Evolutionary conservation across 257 asterid genomes (phyloP).

Genomic region (Osmanthus fragrans): DNA sequence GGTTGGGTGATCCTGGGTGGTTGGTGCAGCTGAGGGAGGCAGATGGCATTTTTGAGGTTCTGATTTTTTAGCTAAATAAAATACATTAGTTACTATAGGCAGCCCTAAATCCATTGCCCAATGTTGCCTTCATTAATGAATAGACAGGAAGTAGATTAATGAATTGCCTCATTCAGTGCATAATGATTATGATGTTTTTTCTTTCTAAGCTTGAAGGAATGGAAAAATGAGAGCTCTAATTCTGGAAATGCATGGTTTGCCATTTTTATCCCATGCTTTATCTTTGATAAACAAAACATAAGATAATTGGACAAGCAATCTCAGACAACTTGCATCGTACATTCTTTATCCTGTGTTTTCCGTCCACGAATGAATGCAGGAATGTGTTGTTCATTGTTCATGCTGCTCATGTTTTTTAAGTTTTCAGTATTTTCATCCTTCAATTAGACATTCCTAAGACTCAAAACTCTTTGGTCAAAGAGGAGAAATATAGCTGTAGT

Average conservation of each 20-base stretch:
- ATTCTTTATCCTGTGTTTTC: background rate
- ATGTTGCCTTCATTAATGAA: background rate
- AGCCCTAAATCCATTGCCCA: background rate
- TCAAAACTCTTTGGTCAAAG: slow-evolving; percentile 2
- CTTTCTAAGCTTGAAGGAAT: background rate
- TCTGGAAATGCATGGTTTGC: background rate
- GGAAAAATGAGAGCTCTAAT: background rate
- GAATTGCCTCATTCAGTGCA: background rate
- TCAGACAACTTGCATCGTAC: background rate
- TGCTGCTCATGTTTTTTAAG: background rate
- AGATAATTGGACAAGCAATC: background rate
- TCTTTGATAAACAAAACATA: background rate
- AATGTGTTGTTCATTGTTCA: background rate
- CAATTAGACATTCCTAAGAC: background rate
- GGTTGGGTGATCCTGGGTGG: background rate
- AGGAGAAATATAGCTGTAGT: background rate
- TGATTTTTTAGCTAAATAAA: background rate
- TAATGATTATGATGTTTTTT: background rate
- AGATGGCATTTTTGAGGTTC: background rate
- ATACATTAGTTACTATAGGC: background rate
- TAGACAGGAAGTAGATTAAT: background rate
- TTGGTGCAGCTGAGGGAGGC: background rate
- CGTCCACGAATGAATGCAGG: background rate
- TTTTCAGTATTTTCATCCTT: background rate
- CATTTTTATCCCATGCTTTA: background rate